phyloP scores from a whole-genome alignment of 352 stramenopile species.

The Aphanomyces cochlioides region DNA sequence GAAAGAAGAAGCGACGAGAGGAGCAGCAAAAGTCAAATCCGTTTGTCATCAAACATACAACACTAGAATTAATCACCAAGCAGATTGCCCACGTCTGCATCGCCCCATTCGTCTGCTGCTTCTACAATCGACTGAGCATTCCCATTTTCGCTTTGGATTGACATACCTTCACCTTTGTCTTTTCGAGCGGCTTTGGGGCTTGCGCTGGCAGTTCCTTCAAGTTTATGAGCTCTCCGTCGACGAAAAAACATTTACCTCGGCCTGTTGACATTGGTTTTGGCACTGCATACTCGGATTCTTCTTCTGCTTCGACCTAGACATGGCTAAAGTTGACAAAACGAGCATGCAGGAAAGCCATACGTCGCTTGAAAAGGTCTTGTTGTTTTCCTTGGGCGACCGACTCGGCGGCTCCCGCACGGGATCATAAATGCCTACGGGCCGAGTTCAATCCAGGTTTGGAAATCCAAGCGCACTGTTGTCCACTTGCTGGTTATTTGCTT shows the following conservation, averaged over 20 bases:
- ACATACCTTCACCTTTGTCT: constrained; percentile 62
- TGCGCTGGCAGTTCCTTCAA: constrained; percentile 33
- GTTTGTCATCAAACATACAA: neutral
- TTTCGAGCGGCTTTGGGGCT: constrained; percentile 36
- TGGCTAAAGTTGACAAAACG: no score
- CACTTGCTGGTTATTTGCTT: constrained; percentile 21
- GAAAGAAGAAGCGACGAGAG: no score
- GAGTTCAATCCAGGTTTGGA: no score
- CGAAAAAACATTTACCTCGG: neutral
- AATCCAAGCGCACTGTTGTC: constrained; percentile 1
- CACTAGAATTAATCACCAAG: constrained; percentile 47
- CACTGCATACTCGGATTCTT: constrained; percentile 21
- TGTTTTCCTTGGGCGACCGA: constrained; percentile 2
- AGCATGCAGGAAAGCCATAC: neutral
- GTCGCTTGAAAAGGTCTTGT: constrained; percentile 7
- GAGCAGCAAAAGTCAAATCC: neutral
- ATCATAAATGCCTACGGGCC: constrained; percentile 2
- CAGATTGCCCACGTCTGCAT: constrained; percentile 73
- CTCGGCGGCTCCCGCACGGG: neutral
- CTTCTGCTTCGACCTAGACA: neutral
- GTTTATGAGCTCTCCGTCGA: constrained; percentile 1
- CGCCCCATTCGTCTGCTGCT: constrained; percentile 66
- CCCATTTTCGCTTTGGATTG: constrained; percentile 19
- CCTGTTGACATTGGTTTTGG: constrained; percentile 21
- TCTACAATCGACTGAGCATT: constrained; percentile 37